phyloP scores from a whole-genome alignment of 768 basidiomycete genomes.

The Suillus cothurnatus region DNA sequence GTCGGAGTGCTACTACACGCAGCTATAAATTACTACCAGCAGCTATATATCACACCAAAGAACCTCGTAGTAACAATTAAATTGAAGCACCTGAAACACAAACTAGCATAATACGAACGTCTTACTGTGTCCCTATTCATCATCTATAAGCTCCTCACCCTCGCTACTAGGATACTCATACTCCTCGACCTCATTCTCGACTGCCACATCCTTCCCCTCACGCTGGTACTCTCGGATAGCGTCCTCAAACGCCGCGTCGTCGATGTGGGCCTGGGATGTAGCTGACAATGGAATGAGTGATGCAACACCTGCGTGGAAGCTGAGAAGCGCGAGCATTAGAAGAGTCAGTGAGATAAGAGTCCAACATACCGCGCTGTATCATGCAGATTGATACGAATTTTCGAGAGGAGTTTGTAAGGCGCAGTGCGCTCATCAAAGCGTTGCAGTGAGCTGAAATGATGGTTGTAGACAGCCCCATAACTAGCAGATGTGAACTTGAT shows the following conservation, averaged over 20 bases:
- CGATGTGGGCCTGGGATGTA: neutral
- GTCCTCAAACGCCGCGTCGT: neutral
- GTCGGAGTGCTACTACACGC: neutral
- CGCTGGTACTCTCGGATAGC: neutral
- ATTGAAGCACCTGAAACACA: neutral
- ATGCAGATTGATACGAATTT: conserved; percentile 2
- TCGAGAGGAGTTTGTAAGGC: neutral
- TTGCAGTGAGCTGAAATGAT: conserved; percentile 10
- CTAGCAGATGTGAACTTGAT: neutral
- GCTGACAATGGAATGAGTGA: neutral
- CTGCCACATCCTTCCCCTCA: neutral
- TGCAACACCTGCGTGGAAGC: neutral
- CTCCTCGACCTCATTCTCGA: too few relatives aligned
- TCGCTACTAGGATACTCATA: neutral
- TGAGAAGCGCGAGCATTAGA: neutral
- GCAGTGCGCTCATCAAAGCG: conserved; percentile 9
- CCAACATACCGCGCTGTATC: conserved; percentile 5
- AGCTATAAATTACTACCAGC: neutral
- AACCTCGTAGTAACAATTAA: neutral
- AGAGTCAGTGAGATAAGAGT: neutral
- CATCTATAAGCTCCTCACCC: neutral
- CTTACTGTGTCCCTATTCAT: neutral
- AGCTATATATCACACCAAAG: neutral
- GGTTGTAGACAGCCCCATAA: conserved; percentile 1
- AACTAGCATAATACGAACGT: neutral